These are phyloP conservation scores for Leucosporidium scottii DNA, from an alignment of 768 basidiomycete genomes.

Conservation along the genomic window DNA sequence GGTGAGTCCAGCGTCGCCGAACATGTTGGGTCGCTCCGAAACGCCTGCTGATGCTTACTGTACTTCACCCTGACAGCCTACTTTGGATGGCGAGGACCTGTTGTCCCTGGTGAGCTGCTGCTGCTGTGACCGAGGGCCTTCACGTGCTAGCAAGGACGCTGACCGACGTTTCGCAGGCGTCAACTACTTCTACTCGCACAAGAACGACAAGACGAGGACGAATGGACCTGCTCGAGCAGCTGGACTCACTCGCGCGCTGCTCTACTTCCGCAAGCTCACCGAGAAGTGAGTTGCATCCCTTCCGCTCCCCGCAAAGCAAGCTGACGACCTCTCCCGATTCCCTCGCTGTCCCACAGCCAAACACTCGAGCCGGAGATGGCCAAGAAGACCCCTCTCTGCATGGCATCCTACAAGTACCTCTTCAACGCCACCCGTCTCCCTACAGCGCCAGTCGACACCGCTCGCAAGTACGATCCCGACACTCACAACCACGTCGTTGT, in stretches of 20 bases:
- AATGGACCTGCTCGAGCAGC: conserved; percentile 35
- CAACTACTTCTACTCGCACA: conserved; percentile 90
- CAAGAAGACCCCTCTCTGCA: conserved; percentile 68
- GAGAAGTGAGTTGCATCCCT: conserved; percentile 56
- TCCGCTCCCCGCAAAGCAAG: not conserved
- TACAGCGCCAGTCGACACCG: conserved; percentile 70
- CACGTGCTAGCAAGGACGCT: not conserved
- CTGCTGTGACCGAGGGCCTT: not conserved
- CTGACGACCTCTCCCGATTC: not conserved
- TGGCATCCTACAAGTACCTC: conserved; percentile 93
- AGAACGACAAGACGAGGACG: conserved; percentile 38
- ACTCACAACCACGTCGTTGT: conserved; percentile 82
- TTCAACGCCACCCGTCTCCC: conserved; percentile 94
- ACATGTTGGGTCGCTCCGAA: too few species aligned
- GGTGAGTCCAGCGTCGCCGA: conserved; percentile 40
- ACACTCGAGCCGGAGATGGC: conserved; percentile 82
- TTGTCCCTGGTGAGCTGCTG: conserved; percentile 29
- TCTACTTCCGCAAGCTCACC: conserved; percentile 51
- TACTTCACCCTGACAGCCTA: not conserved
- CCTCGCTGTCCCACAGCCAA: conserved; percentile 47
- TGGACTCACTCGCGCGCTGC: conserved; percentile 34
- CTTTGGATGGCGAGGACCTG: conserved; percentile 30
- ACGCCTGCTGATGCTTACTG: not conserved
- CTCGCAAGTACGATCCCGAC: conserved; percentile 66
- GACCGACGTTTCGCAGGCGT: conserved; percentile 60